Evolutionary conservation across 1,139 yeast genomes (phyloP).

Genomic region (Taphrina flavorubra): DNA sequence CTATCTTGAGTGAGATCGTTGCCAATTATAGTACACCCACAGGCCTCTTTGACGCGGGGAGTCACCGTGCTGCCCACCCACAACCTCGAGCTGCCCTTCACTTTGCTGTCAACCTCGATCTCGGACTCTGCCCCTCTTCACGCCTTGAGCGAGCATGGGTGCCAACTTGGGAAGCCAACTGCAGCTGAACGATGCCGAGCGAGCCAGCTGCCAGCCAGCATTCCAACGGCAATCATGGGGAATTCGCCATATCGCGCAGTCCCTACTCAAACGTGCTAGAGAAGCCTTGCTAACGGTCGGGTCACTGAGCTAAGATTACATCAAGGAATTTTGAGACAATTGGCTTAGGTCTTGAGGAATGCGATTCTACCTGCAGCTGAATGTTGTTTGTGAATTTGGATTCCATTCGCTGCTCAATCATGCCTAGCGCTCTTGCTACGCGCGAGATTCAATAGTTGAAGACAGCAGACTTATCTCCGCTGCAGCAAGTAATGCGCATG

Average conservation of each 20-base stretch:
- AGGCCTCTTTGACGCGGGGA: not conserved
- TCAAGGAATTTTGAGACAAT: conserved; percentile 4
- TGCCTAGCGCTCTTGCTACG: too few relatives aligned
- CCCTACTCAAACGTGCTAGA: not conserved
- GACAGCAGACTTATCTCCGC: too few relatives aligned
- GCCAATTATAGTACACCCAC: conserved; percentile 11
- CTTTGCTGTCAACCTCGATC: not conserved
- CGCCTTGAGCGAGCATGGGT: too few relatives aligned
- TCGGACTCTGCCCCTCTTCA: too few relatives aligned
- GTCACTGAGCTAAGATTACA: not conserved
- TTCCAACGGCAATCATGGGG: conserved; percentile 9
- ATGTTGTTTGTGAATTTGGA: too few relatives aligned
- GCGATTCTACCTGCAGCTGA: not conserved
- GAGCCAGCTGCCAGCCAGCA: not conserved
- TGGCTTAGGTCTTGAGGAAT: not conserved
- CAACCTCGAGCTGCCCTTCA: not conserved
- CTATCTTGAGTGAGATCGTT: not conserved
- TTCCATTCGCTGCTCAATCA: too few relatives aligned
- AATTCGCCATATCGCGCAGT: not conserved
- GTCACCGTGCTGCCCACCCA: conserved; percentile 1
- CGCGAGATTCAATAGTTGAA: too few relatives aligned
- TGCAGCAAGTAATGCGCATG: too few relatives aligned
- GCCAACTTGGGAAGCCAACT: too few relatives aligned
- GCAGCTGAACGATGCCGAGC: not conserved
- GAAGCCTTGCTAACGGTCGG: conserved; percentile 1